Conservation (phyloP, 2,329 filamentous ascomycete species). For the Neocucurbitaria cava region DNA sequence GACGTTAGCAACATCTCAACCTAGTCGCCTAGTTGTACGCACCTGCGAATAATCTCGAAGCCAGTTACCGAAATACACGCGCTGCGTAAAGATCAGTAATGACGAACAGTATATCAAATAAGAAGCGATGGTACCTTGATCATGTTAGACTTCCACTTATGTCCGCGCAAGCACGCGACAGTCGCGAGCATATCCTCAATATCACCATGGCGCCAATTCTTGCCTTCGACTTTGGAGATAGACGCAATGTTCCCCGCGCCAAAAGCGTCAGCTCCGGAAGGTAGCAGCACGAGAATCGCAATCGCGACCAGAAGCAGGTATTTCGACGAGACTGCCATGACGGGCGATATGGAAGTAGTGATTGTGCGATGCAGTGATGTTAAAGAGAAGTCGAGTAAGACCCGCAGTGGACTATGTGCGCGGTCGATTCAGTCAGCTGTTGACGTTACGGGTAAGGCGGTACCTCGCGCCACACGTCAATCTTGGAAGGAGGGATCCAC, state of each 20-base stretch:
- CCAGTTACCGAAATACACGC: constrained; percentile 56
- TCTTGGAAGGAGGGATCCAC: constrained; percentile 4
- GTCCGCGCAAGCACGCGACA: constrained; percentile 53
- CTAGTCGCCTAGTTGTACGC: constrained; percentile 39
- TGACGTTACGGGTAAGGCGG: constrained; percentile 13
- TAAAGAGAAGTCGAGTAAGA: constrained; percentile 4
- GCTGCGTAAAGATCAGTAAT: constrained; percentile 32
- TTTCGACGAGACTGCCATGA: constrained; percentile 43
- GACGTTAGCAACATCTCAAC: constrained; percentile 46
- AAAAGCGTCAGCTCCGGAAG: constrained; percentile 50
- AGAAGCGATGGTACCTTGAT: constrained; percentile 45
- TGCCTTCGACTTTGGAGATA: constrained; percentile 51
- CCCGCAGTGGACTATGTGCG: constrained; percentile 4
- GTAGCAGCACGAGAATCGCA: constrained; percentile 46
- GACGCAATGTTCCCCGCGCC: constrained; percentile 57
- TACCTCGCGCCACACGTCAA: constrained; percentile 13
- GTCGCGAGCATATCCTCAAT: constrained; percentile 60
- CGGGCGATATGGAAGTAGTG: constrained; percentile 3
- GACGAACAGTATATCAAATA: background rate
- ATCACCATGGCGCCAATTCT: constrained; percentile 62
- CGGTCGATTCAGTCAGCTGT: constrained; percentile 17
- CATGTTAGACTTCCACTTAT: constrained; percentile 55
- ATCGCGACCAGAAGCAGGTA: constrained; percentile 47
- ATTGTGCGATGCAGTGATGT: background rate
- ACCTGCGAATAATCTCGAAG: constrained; percentile 63